phyloP scores from a whole-genome alignment of 2,329 filamentous ascomycete species.

The Trichoderma oligosporum region DNA sequence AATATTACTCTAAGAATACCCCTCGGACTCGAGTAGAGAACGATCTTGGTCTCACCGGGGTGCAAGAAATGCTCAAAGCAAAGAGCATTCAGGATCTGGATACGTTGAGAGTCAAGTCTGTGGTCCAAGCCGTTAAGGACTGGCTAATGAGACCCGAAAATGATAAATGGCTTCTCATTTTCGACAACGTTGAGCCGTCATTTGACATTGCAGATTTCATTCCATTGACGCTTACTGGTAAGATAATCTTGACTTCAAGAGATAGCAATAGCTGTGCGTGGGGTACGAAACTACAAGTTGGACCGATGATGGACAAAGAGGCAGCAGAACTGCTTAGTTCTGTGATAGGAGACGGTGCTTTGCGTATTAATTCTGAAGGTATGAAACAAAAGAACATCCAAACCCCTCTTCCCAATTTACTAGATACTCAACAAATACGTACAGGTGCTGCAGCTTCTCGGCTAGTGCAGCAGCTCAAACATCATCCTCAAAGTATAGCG shows the following conservation, averaged over 20 bases:
- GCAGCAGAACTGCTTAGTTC: slow-evolving; percentile 22
- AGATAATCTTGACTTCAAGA: slow-evolving; percentile 27
- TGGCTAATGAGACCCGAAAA: slow-evolving; percentile 29
- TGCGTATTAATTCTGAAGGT: slow-evolving; percentile 20
- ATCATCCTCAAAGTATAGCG: slow-evolving; percentile 25
- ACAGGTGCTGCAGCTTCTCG: slow-evolving; percentile 22
- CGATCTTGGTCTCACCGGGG: slow-evolving; percentile 26
- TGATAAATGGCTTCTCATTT: slow-evolving; percentile 26
- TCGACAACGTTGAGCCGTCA: slow-evolving; percentile 27
- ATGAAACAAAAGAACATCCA: neutral
- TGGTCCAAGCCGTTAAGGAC: slow-evolving; percentile 28
- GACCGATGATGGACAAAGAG: slow-evolving; percentile 24
- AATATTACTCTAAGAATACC: slow-evolving; percentile 24
- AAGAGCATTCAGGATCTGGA: slow-evolving; percentile 26
- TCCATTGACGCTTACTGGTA: slow-evolving; percentile 26
- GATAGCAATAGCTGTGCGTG: slow-evolving; percentile 25
- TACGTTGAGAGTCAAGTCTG: slow-evolving; percentile 23
- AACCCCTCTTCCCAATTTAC: neutral
- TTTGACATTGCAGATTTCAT: slow-evolving; percentile 28
- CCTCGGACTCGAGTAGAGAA: slow-evolving; percentile 23
- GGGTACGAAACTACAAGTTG: slow-evolving; percentile 24
- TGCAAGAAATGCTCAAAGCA: slow-evolving; percentile 27
- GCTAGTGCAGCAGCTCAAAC: slow-evolving; percentile 22
- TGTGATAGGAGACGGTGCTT: slow-evolving; percentile 14
- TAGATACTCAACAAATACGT: neutral